Evolutionary conservation across 352 stramenopile genomes (phyloP).

Genomic region (Globisporangium alternatum): DNA sequence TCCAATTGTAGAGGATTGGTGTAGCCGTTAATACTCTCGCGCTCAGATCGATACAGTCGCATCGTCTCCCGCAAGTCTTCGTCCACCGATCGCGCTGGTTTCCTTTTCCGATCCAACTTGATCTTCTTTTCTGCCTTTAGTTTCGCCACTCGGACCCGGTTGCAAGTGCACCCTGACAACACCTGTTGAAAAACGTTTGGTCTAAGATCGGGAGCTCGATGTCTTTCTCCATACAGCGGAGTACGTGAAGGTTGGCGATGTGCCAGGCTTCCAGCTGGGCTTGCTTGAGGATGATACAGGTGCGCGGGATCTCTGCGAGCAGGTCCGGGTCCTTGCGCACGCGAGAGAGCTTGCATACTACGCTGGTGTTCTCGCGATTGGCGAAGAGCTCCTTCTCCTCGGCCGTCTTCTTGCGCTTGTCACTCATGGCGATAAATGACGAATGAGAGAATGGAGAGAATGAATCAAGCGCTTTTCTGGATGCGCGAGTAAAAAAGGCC

Average conservation of each 20-base stretch:
- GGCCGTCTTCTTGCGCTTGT: background rate
- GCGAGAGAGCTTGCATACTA: constrained; percentile 18
- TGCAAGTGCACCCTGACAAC: constrained; percentile 3
- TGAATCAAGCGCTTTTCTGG: background rate
- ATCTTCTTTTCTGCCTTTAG: background rate
- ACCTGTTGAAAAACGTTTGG: constrained; percentile 16
- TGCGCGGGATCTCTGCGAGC: background rate
- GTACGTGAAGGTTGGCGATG: constrained; percentile 16
- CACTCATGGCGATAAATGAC: constrained; percentile 8
- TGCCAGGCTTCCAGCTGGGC: constrained; percentile 17
- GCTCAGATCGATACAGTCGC: constrained; percentile 8
- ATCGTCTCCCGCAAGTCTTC: constrained; percentile 9
- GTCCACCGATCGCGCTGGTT: background rate
- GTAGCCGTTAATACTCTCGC: background rate
- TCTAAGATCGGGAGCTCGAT: constrained; percentile 10
- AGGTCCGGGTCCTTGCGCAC: constrained; percentile 6
- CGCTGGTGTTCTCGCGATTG: constrained; percentile 6
- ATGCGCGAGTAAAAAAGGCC: background rate
- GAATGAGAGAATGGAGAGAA: constrained; percentile 13
- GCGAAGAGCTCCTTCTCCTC: background rate
- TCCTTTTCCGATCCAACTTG: background rate
- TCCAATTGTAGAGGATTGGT: background rate
- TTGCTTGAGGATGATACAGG: constrained; percentile 14
- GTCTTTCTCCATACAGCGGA: constrained; percentile 10
- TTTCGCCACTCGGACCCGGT: background rate